These are phyloP conservation scores for Kwoniella sp. DNA, from an alignment of 768 basidiomycete species.

Conservation along the genomic window DNA sequence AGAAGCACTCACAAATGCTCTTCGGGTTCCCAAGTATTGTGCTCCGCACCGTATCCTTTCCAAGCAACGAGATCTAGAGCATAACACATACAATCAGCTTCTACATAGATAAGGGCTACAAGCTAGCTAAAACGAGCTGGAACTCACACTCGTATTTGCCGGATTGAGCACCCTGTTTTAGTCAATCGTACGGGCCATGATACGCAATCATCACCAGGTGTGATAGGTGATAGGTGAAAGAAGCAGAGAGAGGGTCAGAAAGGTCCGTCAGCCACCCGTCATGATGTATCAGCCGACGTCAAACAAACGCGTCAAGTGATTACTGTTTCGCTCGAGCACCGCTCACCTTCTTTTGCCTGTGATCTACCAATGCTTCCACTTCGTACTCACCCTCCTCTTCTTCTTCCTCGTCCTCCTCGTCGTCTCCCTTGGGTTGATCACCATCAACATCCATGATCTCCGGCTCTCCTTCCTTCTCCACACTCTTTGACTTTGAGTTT, in stretches of 20 bases:
- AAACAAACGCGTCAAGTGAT: too few species aligned
- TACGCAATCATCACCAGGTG: too few species aligned
- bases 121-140: too few species aligned
- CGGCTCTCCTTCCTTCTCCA: constrained; percentile 16
- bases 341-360: constrained; percentile 31
- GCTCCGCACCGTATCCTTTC: constrained; percentile 54
- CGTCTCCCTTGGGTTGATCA: constrained; percentile 11
- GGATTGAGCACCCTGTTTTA: constrained; percentile 7
- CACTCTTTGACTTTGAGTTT: constrained; percentile 15
- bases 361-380: constrained; percentile 31
- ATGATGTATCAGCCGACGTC: not conserved
- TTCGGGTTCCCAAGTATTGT: constrained; percentile 53
- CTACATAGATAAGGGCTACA: too few species aligned
- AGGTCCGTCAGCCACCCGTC: not conserved
- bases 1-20: constrained; percentile 51
- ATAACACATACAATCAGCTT: not conserved
- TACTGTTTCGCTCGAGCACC: too few species aligned
- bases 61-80: constrained; percentile 48
- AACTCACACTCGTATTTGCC: constrained; percentile 29
- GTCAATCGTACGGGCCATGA: not conserved
- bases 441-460: constrained; percentile 8
- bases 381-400: constrained; percentile 26
- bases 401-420: constrained; percentile 19
- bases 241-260: not conserved
- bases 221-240: too few species aligned